A percentile compares a stretch with the other conserved stretches of the same genome.
These are phyloP conservation scores for Lodderomyces jiufengensis DNA, from an alignment of 1,139 yeast genomes.

Conservation along the genomic window DNA sequence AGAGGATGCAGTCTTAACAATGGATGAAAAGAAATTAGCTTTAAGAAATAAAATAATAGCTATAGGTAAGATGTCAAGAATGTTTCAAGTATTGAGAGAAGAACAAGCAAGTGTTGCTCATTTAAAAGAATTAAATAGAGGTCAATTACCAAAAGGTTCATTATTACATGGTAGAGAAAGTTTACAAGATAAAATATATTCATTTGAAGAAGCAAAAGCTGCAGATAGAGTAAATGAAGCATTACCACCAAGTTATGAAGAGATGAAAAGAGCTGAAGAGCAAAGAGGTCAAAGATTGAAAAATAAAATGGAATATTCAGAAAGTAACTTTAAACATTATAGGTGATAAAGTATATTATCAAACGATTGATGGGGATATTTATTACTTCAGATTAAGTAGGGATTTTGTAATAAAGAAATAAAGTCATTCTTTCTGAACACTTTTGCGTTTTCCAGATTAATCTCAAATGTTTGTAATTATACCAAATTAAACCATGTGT, in stretches of 20 bases:
- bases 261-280: conserved; percentile 44
- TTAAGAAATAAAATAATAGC: conserved; percentile 89
- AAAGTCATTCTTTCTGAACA: too few relatives aligned
- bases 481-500: too few relatives aligned
- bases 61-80: conserved; percentile 89
- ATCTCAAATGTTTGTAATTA: too few relatives aligned
- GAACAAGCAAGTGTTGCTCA: conserved; percentile 87
- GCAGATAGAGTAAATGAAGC: conserved; percentile 87
- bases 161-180: conserved; percentile 82
- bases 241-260: conserved; percentile 77
- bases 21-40: conserved; percentile 54
- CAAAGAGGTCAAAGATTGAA: conserved; percentile 39
- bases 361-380: too few relatives aligned
- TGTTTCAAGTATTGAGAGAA: conserved; percentile 86
- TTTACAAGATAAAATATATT: conserved; percentile 60
- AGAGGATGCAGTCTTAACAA: conserved; percentile 21
- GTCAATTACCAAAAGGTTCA: conserved; percentile 79
- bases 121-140: conserved; percentile 66
- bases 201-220: conserved; percentile 80
- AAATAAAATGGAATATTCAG: conserved; percentile 43
- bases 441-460: too few relatives aligned
- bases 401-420: too few relatives aligned
- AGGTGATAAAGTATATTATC: background rate
- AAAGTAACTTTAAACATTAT: conserved; percentile 16
- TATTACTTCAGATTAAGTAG: too few relatives aligned